These are phyloP conservation scores for Trichoderma gracile DNA, from an alignment of 2,329 filamentous ascomycete species.

Conservation along the genomic window DNA sequence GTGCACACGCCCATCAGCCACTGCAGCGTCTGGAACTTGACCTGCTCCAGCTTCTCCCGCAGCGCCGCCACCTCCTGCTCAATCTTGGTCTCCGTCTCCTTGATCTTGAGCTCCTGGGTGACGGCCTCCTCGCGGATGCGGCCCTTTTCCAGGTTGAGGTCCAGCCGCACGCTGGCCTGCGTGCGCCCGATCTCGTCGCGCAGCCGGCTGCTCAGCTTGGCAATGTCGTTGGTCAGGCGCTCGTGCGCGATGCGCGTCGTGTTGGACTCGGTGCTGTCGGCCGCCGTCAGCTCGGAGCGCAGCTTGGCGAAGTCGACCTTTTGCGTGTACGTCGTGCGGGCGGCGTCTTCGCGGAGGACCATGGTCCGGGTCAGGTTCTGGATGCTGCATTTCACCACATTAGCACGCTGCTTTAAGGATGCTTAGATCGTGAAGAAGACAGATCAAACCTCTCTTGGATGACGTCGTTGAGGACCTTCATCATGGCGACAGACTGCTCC, in stretches of 20 bases:
- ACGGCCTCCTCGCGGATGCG: conserved; percentile 95
- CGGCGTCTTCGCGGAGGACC: conserved; percentile 92
- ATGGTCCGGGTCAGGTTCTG: conserved; percentile 97
- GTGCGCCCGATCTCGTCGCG: conserved; percentile 93
- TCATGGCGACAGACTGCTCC: conserved; percentile 95
- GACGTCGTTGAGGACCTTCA: conserved; percentile 94
- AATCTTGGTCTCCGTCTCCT: conserved; percentile 97
- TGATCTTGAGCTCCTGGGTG: conserved; percentile 94
- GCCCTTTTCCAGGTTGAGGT: conserved; percentile 95
- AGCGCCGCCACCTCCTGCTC: conserved; percentile 94
- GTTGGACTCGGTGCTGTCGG: conserved; percentile 87
- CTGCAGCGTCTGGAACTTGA: conserved; percentile 97
- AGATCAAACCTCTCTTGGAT: conserved; percentile 89
- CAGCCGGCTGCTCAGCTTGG: conserved; percentile 85
- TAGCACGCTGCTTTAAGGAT: not conserved
- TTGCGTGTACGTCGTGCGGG: conserved; percentile 76
- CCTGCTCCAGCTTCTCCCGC: conserved; percentile 88
- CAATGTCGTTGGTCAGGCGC: conserved; percentile 88
- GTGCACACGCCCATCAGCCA: conserved; percentile 90
- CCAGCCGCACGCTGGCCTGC: conserved; percentile 86
- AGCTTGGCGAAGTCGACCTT: conserved; percentile 99
- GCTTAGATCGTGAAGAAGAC: too few relatives aligned
- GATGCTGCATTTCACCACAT: conserved; percentile 58
- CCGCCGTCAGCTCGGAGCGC: conserved; percentile 86
- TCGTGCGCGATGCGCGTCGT: conserved; percentile 89